phyloP scores from a whole-genome alignment of 148 eudicot genomes.

The Diospyros lotus region DNA sequence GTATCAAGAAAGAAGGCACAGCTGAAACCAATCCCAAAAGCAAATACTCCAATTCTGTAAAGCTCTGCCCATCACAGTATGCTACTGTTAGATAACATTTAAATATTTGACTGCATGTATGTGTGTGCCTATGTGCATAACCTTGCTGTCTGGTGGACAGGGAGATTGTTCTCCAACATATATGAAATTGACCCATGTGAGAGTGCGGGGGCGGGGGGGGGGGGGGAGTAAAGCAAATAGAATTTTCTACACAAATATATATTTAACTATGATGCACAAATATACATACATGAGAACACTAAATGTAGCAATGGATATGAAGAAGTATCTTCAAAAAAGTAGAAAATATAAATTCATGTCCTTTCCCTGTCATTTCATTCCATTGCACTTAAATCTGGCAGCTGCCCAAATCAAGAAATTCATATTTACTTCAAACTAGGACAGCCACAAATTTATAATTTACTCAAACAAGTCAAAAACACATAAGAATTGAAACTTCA shows the following conservation, averaged over 20 bases:
- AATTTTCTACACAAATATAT: neutral
- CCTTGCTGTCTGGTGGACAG: neutral
- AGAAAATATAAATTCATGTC: neutral
- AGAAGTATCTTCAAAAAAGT: neutral
- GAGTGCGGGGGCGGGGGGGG: neutral
- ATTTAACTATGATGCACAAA: neutral
- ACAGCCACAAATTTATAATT: neutral
- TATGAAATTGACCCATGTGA: neutral
- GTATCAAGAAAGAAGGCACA: constrained; percentile 76
- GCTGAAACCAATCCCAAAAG: constrained; percentile 80
- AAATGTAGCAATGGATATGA: neutral
- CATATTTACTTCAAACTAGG: neutral
- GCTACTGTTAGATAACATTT: neutral
- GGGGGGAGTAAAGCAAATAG: no score
- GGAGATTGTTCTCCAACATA: neutral
- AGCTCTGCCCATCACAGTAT: constrained; percentile 49
- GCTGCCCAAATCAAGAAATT: neutral
- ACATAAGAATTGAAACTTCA: neutral
- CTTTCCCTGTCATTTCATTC: neutral
- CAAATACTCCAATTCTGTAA: constrained; percentile 86
- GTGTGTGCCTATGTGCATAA: neutral
- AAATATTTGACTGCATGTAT: neutral
- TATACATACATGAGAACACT: neutral
- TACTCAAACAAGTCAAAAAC: neutral
- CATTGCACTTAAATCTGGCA: no score